Evolutionary conservation across 768 basidiomycete species (phyloP), one percentile per base, ranked within the genome.

Genomic region (Psilocybe azurescens): DNA sequence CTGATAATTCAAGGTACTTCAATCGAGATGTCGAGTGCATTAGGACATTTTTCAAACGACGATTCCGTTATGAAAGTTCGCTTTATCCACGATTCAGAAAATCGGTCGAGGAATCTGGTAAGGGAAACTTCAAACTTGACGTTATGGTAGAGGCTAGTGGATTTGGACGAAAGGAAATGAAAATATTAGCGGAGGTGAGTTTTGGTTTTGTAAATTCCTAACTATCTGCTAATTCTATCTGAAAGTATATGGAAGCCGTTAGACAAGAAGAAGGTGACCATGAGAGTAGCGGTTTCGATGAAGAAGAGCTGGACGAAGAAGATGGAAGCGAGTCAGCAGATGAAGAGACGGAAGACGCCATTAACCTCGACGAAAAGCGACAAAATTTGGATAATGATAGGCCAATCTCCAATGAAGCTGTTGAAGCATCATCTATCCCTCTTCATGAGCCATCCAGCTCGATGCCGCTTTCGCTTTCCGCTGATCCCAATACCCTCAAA

Each of bases 21-120:
- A 97, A 99, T 75, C 89, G 97, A 20, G 97, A 99, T 75, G 97
- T 99, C 7, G 91, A 97, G 61, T 98, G 97, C 74, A 95, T 99
- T 67, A 86, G 95, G 36, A 89, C 86, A 8, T 99, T 97, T 79
- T 99, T 99, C 81, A 84, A 82, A 69, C 84, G 94, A 61, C 81
- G 96, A 28, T 99, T 98, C 78, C 86, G 89, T 61, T 99, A 97
- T 73, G 97, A 99, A 77, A 95, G 94, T 62, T 78, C 83, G 0
- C 75, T 95, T 46, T 99, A 93, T 76, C 97, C 97, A 13, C 86
- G 85, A 57, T 98, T 98, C 79, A 87, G 81, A 65, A 86, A 86
- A 65, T 83, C 84, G 0, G 56, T 92, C 60, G 78, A 79, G 30
- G 81, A 85, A 32, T 67, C 70, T 50, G 82, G 83, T 65, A 78